Percentiles rank a stretch among this genome's conserved stretches.
These are phyloP conservation scores for Acacia concinna DNA, from an alignment of 331 rosid genomes.

Conservation along the genomic window DNA sequence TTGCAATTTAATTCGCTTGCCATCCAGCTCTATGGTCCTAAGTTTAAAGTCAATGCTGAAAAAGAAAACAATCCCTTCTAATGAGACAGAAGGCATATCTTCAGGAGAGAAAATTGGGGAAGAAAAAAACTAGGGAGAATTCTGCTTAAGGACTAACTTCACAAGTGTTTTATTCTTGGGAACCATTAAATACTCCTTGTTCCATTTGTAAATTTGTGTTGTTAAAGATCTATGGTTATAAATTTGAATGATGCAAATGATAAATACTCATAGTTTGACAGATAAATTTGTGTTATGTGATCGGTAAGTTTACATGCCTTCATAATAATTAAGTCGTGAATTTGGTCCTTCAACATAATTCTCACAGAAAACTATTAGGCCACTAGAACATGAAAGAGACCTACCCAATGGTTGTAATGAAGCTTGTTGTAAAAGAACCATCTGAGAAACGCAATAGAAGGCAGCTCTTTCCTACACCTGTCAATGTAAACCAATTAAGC, in stretches of 20 bases:
- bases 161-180: neutral
- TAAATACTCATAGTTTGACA: neutral
- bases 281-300: neutral
- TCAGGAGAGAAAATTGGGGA: neutral
- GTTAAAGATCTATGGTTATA: neutral
- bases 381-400: neutral
- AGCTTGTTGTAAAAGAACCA: constrained; percentile 96
- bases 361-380: neutral
- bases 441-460: constrained; percentile 97
- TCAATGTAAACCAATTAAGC: constrained; percentile 34
- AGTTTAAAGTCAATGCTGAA: constrained; percentile 91
- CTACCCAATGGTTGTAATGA: constrained; percentile 91
- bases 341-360: neutral
- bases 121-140: neutral
- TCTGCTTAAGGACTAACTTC: neutral
- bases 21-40: constrained; percentile 92
- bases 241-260: neutral
- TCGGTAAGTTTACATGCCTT: neutral
- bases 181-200: neutral
- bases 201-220: neutral
- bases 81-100: constrained; percentile 35
- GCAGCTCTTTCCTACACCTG: constrained; percentile 99
- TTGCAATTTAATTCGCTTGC: constrained; percentile 92
- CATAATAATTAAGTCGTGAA: neutral
- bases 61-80: constrained; percentile 34